A percentile compares a stretch with the other conserved stretches of the same genome.
These are phyloP conservation scores for Fomitopsis pulvina DNA, from an alignment of 768 basidiomycete genomes.

Conservation along the genomic window DNA sequence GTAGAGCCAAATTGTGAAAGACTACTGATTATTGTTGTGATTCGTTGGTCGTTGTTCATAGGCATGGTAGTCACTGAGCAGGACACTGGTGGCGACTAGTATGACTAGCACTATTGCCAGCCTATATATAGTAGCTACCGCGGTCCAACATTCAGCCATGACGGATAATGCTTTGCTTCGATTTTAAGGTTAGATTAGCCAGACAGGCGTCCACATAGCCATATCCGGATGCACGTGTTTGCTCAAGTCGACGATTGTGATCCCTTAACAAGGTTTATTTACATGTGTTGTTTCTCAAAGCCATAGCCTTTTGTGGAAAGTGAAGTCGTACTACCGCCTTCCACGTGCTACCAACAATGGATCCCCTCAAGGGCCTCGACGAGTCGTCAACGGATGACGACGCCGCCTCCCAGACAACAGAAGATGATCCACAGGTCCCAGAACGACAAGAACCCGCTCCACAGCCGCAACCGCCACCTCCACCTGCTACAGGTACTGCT, in stretches of 20 bases:
- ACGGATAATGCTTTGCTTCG: too few relatives aligned
- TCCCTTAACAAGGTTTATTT: neutral
- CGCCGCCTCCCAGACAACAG: slow-evolving; percentile 76
- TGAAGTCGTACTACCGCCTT: neutral
- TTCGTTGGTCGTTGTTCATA: too few relatives aligned
- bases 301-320: slow-evolving; percentile 1
- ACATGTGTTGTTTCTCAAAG: neutral
- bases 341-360: slow-evolving; percentile 9
- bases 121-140: too few relatives aligned
- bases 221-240: too few relatives aligned
- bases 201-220: too few relatives aligned
- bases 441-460: slow-evolving; percentile 44
- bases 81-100: too few relatives aligned
- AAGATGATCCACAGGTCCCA: slow-evolving; percentile 77
- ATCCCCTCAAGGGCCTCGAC: slow-evolving; percentile 23
- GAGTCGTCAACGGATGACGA: slow-evolving; percentile 48
- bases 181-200: too few relatives aligned
- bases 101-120: too few relatives aligned
- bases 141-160: too few relatives aligned
- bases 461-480: slow-evolving; percentile 28
- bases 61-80: too few relatives aligned
- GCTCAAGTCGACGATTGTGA: neutral
- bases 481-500: slow-evolving; percentile 20
- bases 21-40: neutral
- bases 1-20: neutral